Evolutionary conservation across 192 early-diverging fungal genomes (phyloP).

Genomic region (Chytriomyces hyalinus): DNA sequence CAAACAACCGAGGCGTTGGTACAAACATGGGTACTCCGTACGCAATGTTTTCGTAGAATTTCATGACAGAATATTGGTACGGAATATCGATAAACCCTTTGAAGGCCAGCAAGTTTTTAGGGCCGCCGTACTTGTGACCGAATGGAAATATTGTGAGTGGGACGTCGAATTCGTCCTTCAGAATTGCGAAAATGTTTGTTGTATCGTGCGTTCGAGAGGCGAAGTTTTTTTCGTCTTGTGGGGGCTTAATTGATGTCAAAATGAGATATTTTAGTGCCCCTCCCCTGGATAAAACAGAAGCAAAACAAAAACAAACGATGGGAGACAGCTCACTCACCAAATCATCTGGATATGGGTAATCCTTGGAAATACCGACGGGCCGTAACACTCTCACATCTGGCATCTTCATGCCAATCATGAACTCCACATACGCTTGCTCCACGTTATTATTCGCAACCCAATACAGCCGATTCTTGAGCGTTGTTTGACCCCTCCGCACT

Average conservation of each 20-base stretch:
- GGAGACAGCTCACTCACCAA: background rate
- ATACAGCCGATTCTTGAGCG: constrained; percentile 5
- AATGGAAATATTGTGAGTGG: constrained; percentile 24
- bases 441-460: constrained; percentile 31
- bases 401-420: constrained; percentile 7
- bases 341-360: constrained; percentile 16
- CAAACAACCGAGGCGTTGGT: constrained; percentile 18
- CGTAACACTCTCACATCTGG: background rate
- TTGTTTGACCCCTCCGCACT: background rate
- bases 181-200: constrained; percentile 6
- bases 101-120: constrained; percentile 21
- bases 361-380: constrained; percentile 2
- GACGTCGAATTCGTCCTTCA: constrained; percentile 12
- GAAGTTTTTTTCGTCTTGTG: background rate
- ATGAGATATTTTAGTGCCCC: no score
- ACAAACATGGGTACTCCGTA: constrained; percentile 19
- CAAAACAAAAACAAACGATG: background rate
- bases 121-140: constrained; percentile 32
- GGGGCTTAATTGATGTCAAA: background rate
- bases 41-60: constrained; percentile 38
- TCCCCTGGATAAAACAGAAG: background rate
- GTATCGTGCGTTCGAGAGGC: constrained; percentile 3
- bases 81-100: constrained; percentile 33
- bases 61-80: constrained; percentile 37
- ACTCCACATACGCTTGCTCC: constrained; percentile 19